phyloP scores from a whole-genome alignment of 176 grass and related monocot species.

The Carex cristatella region DNA sequence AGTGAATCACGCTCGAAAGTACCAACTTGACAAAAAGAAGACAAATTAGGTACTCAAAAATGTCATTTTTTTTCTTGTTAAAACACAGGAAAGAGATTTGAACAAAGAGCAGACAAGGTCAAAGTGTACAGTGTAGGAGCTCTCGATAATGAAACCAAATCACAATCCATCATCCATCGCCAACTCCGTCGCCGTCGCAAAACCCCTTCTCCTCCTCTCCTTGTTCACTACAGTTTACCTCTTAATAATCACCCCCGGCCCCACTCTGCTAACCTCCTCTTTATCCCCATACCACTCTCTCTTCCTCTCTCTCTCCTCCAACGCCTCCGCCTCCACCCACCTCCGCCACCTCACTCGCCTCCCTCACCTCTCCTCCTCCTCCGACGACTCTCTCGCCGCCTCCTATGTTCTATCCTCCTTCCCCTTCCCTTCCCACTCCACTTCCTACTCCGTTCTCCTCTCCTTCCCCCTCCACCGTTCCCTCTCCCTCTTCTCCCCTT shows the following conservation, averaged over 20 bases:
- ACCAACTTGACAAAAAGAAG: background rate
- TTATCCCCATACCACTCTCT: constrained; percentile 52
- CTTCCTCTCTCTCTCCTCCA: constrained; percentile 68
- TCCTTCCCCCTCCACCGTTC: constrained; percentile 53
- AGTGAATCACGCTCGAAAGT: background rate
- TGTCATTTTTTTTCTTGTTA: no score
- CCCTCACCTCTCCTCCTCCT: constrained; percentile 62
- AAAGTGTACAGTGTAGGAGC: no score
- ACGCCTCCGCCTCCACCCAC: constrained; percentile 68
- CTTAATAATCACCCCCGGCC: constrained; percentile 4
- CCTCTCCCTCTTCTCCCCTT: constrained; percentile 46
- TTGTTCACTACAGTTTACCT: background rate
- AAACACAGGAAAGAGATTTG: no score
- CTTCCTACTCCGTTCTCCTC: constrained; percentile 67
- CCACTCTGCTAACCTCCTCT: constrained; percentile 19
- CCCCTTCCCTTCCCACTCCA: constrained; percentile 40
- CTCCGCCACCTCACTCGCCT: constrained; percentile 58
- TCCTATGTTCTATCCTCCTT: constrained; percentile 39
- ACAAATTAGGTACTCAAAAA: background rate
- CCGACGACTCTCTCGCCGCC: constrained; percentile 40
- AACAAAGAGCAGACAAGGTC: background rate
- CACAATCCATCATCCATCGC: no score
- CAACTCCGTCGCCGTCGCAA: constrained; percentile 2
- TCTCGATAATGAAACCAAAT: background rate
- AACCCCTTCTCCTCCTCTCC: constrained; percentile 21